phyloP scores from a whole-genome alignment of 2,329 filamentous ascomycete species.

The Neocatenulostroma microsporum region DNA sequence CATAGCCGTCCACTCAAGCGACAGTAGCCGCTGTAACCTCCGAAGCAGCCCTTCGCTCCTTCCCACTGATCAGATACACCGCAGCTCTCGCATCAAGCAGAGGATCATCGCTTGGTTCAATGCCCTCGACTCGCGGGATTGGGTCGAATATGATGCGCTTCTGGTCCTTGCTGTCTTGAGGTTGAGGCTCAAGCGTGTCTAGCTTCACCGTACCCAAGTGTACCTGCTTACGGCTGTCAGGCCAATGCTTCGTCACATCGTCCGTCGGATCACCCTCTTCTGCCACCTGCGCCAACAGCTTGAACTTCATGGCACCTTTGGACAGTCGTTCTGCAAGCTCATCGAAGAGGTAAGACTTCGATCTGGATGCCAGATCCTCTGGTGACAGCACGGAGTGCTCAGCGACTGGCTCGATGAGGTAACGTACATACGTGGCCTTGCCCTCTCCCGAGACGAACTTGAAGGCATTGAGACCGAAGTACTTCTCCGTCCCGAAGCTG shows the following conservation, averaged over 20 bases:
- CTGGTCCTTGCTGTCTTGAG: conserved; percentile 37
- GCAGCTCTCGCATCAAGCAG: conserved; percentile 49
- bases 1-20: background rate
- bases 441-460: conserved; percentile 36
- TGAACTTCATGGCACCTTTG: conserved; percentile 37
- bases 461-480: conserved; percentile 45
- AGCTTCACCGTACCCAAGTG: conserved; percentile 45
- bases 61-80: conserved; percentile 50
- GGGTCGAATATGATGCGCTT: conserved; percentile 53
- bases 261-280: conserved; percentile 42
- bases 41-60: conserved; percentile 38
- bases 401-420: conserved; percentile 41
- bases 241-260: conserved; percentile 47
- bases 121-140: conserved; percentile 47
- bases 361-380: conserved; percentile 33
- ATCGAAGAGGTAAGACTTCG: conserved; percentile 42
- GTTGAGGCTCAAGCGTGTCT: conserved; percentile 28
- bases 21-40: background rate
- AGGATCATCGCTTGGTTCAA: conserved; percentile 49
- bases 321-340: conserved; percentile 37
- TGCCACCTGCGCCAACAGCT: conserved; percentile 45
- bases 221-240: conserved; percentile 43
- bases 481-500: conserved; percentile 44
- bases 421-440: conserved; percentile 42
- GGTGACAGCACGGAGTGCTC: conserved; percentile 33